These are phyloP conservation scores for Fragaria iinumae DNA, from an alignment of 306 rosid species.

Conservation along the genomic window DNA sequence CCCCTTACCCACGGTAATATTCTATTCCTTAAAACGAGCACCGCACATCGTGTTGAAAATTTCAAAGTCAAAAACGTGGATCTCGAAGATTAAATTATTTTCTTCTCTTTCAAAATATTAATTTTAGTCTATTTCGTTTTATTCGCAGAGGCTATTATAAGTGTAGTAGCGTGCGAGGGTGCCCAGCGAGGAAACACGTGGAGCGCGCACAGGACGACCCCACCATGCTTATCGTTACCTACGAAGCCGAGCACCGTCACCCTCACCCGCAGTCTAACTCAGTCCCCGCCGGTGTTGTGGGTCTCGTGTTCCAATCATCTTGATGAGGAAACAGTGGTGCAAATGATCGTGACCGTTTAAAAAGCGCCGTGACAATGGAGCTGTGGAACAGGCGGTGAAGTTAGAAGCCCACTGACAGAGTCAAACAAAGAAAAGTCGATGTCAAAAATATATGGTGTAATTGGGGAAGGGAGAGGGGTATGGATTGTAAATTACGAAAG, in stretches of 20 bases:
- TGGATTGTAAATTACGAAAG: constrained; percentile 1
- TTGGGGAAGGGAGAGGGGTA: background rate
- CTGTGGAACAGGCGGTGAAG: background rate
- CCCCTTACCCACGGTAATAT: constrained; percentile 67
- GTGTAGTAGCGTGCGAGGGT: constrained; percentile 73
- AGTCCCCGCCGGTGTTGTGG: background rate
- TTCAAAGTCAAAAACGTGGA: constrained; percentile 29
- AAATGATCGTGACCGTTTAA: background rate
- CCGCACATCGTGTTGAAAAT: background rate
- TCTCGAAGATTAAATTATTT: background rate
- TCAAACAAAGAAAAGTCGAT: background rate
- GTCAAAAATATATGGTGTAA: background rate
- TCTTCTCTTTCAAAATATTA: background rate
- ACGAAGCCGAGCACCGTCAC: constrained; percentile 52
- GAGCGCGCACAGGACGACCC: constrained; percentile 59
- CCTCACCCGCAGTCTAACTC: constrained; percentile 1
- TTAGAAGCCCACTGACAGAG: background rate
- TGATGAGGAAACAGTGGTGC: background rate
- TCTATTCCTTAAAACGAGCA: background rate
- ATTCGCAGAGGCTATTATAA: constrained; percentile 64
- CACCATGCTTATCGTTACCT: constrained; percentile 44
- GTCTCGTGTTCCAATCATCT: background rate
- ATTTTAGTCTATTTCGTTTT: background rate
- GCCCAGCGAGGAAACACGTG: constrained; percentile 88
- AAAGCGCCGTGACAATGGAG: background rate